Evolutionary conservation across 768 basidiomycete genomes (phyloP).

Genomic region (Suillus americanus): DNA sequence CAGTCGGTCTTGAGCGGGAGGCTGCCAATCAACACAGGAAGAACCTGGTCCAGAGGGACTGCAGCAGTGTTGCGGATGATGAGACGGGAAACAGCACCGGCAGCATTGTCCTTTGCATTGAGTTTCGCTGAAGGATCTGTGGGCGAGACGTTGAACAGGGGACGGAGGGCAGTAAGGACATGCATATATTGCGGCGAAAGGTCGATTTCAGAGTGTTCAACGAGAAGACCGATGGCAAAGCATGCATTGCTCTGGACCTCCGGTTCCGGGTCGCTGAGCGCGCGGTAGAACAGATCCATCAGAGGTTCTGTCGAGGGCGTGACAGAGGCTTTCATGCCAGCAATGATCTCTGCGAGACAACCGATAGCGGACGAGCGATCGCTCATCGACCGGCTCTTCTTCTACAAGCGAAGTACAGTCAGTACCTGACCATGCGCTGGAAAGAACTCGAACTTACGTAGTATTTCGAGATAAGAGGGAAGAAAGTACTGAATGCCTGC

Average conservation of each 20-base stretch:
- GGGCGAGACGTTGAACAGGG: conserved; percentile 69
- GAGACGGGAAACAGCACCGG: conserved; percentile 87
- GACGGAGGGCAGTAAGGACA: conserved; percentile 76
- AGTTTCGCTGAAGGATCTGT: conserved; percentile 64
- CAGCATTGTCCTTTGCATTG: conserved; percentile 96
- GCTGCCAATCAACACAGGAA: conserved; percentile 78
- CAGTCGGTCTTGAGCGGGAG: conserved; percentile 87
- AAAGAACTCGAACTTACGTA: conserved; percentile 57
- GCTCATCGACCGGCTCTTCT: conserved; percentile 81
- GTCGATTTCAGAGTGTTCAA: conserved; percentile 83
- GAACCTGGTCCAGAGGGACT: conserved; percentile 87
- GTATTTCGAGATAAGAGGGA: conserved; percentile 87
- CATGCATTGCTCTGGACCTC: conserved; percentile 97
- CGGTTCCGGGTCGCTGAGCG: conserved; percentile 79
- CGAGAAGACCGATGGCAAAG: conserved; percentile 88
- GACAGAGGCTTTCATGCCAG: conserved; percentile 83
- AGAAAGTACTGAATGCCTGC: conserved; percentile 81
- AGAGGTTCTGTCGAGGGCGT: conserved; percentile 83
- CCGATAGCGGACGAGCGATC: conserved; percentile 95
- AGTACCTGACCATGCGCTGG: neutral
- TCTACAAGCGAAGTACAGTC: conserved; percentile 42
- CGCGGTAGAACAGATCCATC: conserved; percentile 80
- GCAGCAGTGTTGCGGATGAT: conserved; percentile 76
- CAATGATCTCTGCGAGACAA: conserved; percentile 92
- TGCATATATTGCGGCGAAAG: conserved; percentile 77